Evolutionary conservation across 2,329 filamentous ascomycete genomes (phyloP), one percentile per base, ranked within the genome.

Genomic region (Domatiomyces catenatus): DNA sequence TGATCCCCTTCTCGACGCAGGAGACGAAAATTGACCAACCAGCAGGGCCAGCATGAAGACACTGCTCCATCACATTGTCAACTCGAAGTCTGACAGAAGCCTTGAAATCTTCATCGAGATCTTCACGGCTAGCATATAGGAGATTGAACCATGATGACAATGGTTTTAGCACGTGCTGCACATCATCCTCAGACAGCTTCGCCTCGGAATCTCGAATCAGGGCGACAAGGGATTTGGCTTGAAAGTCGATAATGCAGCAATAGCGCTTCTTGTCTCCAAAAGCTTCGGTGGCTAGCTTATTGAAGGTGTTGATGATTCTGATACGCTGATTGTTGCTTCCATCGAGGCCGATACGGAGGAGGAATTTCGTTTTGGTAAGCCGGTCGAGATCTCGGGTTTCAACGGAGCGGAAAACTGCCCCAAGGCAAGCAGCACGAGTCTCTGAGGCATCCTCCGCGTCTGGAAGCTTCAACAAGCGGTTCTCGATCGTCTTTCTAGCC

Each of bases 311-410:
- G 7, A 39, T 39, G 15, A 39, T 39, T 1, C 32, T 15, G 32
- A 39, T 39, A 39, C 32, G 32, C 15, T 39, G 32, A 39, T 15
- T 39, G 10, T 10, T 5, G 12, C 15, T 39, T 39, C 32, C 32
- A 39, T 15, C 12, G 10, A 39, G 8, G 32, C 32, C 32, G 32
- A 15, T 2, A 5, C 32, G 32, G 32, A 39, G 15, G 15, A 39
- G 32, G 32, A 39, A 39, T 67, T 90, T 94, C 1, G 83, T 84
- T 63, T 84, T 92, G 0, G 89, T 94, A 51, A 84, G 74, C 56
- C 85, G 81, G 62, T 96, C 92, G 61, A 96, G 92, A 62, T 84
- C 86, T 58, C 86, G 80, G 1, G 76, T 75, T 1, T 86, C 85
- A 53, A 81, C 71, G 48, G 79, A 77, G 39, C 79, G 77, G 44